Base-by-base conservation (phyloP, 192 early-diverging fungal genomes). In the Coemansia sp. region DNA sequence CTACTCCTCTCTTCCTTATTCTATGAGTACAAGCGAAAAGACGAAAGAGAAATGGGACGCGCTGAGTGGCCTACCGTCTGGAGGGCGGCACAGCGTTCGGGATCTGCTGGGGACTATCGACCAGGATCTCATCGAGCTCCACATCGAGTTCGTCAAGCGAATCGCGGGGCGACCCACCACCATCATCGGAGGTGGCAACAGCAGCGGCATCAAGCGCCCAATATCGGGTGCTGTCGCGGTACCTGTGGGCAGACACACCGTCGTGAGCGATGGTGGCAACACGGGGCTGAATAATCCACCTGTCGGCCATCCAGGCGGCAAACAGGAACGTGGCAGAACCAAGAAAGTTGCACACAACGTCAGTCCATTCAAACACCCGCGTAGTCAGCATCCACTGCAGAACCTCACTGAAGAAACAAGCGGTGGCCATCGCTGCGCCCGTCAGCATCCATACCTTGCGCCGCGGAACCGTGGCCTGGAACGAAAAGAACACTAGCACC, bases 81-180 rank as follows among this genome's bases (percentile, higher is more conserved):
- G 51, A 43, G 16, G 26, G 51, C 1, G 72, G 73, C 18, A 71
- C 66, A 61, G 65, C 54, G 48, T 69, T 61, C 47, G 72, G 74
- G 71, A 77, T 77, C 37, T 41, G 55, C 19, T 60, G 61, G 26
- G 65, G 73, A 12, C 63, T 66, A 32, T 60, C 62, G n/a, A 69
- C 78, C 46, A 80, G 58, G 54, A 74, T 80, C 8, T 80, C 78
- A 64, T 80, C 73, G 46, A 80, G 66, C 73, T 80, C 78, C n/a
- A 80, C 61, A 41, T 72, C 78, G 37, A 80, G 62, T 22, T 74
- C 78, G 65, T 62, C 73, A 16, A 45, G 48, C 22, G 68, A 67
- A 43, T n/a, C 41, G 6, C 47, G 67, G 7, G 21, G 57, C 32
- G 57, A 59, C 57, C n/a, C 39, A 8, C 26, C 51, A 22, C 51